Conservation (phyloP, 2,329 filamentous ascomycete genomes). For the Pseudopyrenochaeta lycopersici region DNA sequence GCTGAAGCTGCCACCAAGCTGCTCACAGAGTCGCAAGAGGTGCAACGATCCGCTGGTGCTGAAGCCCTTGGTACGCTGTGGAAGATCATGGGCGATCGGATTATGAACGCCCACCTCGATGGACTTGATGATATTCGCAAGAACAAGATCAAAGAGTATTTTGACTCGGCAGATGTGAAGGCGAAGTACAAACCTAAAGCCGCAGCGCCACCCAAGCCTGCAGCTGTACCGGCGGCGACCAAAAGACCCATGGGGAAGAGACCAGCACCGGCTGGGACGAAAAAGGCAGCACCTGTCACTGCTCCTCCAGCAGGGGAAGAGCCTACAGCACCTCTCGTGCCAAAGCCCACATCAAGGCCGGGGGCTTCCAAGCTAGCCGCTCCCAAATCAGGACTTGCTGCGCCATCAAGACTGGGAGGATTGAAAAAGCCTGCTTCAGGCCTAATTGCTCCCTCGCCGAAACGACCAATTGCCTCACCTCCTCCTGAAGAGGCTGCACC, state of each 20-base stretch:
- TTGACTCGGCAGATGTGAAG: slow-evolving; percentile 82
- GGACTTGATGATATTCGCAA: slow-evolving; percentile 95
- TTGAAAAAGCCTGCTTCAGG: slow-evolving; percentile 53
- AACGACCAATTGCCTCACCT: slow-evolving; percentile 57
- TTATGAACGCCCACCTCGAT: slow-evolving; percentile 91
- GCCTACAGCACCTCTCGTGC: slow-evolving; percentile 64
- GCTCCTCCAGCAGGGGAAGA: slow-evolving; percentile 52
- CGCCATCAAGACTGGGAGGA: slow-evolving; percentile 49
- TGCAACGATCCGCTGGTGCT: slow-evolving; percentile 84
- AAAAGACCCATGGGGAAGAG: slow-evolving; percentile 60
- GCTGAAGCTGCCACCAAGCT: slow-evolving; percentile 91
- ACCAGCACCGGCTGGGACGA: slow-evolving; percentile 59
- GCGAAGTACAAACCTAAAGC: slow-evolving; percentile 93
- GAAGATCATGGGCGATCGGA: slow-evolving; percentile 97
- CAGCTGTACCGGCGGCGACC: slow-evolving; percentile 57
- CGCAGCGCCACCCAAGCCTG: slow-evolving; percentile 64
- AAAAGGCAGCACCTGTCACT: slow-evolving; percentile 59
- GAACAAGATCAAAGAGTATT: slow-evolving; percentile 93
- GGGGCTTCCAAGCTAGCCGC: slow-evolving; percentile 50
- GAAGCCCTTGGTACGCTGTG: slow-evolving; percentile 93
- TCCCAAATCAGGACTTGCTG: slow-evolving; percentile 51
- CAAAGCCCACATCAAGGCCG: slow-evolving; percentile 66
- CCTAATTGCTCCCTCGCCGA: slow-evolving; percentile 50
- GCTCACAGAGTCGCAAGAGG: slow-evolving; percentile 86
- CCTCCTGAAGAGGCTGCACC: slow-evolving; percentile 55